Base-by-base conservation (phyloP, 768 basidiomycete genomes). In the Paxillus involutus region DNA sequence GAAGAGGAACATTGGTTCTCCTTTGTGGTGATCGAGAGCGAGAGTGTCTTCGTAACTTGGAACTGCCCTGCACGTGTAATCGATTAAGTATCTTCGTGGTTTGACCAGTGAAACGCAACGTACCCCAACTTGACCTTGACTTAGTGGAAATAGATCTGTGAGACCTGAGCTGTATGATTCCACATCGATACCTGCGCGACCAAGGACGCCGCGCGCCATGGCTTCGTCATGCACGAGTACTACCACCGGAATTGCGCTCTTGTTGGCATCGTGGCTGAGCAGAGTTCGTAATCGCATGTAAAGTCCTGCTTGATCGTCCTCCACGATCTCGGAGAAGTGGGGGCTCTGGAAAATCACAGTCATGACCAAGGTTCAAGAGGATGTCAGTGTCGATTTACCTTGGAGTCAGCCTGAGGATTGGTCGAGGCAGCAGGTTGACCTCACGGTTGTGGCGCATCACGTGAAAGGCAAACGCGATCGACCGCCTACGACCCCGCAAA, bases 211-310 rank as follows among this genome's bases (percentile, higher is more conserved):
- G 6, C 67, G 59, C 0, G 78, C 72, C 56, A 74, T 63, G 39
- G 72, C 63, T 53, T 75, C 71, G 26, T 78, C 69, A 41, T 78
- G 71, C 3, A 83, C 78, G 7, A 85, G 72, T 6, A 85, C 63
- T 24, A 84, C 59, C 47, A 75, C 61, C 0, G 81, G 80, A 3
- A 56, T 39, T 21, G 56, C 61, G 12, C 51, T 60, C 54, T 55
- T 52, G 35, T 54, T 47, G 1, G 49, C 43, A 33, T 65, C 61
- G 13, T 63, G 61, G 8, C 19, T 29, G 19, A 75, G 59, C 12
- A 71, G 30, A 4, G 47, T 40, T 43, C 65, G 62, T 47, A 63
- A 39, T 1, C 59, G 63, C 12, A 42, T 10, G 21, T 60, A 44
- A 8, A 68, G 51, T 6, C 52, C 57, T 2, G n/a, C 52, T 12